Percentiles rank a stretch among this genome's conserved stretches.
phyloP scores from a whole-genome alignment of 2,329 filamentous ascomycete species.

The Pochonia chlamydosporia region DNA sequence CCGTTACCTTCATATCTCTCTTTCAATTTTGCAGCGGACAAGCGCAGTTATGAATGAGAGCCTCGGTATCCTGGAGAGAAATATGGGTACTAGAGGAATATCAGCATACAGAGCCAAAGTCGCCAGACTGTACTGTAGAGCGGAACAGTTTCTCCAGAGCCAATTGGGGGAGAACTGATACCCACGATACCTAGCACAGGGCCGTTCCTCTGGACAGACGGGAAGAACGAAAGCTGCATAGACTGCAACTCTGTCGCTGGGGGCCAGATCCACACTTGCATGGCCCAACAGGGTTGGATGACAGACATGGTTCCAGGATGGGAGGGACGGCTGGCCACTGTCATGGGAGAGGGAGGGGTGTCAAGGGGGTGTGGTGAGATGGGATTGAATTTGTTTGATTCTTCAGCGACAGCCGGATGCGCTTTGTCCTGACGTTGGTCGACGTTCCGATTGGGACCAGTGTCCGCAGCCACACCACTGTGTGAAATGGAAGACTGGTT shows the following conservation, averaged over 20 bases:
- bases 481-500: neutral
- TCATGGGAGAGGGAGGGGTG: neutral
- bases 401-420: neutral
- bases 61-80: too few species aligned
- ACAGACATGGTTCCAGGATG: conserved; percentile 1
- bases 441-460: neutral
- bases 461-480: neutral
- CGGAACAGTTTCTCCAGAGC: neutral
- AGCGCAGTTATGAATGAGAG: too few species aligned
- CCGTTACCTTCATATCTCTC: too few species aligned
- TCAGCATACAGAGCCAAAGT: neutral
- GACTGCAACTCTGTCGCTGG: neutral
- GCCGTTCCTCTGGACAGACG: neutral
- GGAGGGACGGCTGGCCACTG: neutral
- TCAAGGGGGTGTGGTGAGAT: neutral
- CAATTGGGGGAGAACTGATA: neutral
- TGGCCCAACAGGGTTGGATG: neutral
- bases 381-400: neutral
- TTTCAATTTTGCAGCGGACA: too few species aligned
- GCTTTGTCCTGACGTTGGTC: neutral
- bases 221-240: neutral
- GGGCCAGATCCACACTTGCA: conserved; percentile 1
- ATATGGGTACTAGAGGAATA: too few species aligned
- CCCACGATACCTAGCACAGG: neutral
- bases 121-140: neutral